phyloP scores from a whole-genome alignment of 1,139 yeast genomes.

The Sugiyamaella sp. region DNA sequence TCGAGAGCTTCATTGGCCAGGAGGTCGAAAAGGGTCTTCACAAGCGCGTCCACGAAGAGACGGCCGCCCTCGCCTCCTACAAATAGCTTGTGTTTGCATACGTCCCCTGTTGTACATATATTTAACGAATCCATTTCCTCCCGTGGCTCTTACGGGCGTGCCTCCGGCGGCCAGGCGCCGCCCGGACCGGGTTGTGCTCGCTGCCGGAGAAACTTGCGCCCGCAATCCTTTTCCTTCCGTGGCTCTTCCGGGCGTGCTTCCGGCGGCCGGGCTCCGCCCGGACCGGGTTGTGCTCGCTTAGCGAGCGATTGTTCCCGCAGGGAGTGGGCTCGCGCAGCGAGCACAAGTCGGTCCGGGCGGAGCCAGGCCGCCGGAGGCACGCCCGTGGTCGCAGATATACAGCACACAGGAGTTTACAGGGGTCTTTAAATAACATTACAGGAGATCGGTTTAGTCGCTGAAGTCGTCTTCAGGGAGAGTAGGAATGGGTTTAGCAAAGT shows the following conservation, averaged over 20 bases:
- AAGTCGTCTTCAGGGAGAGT: constrained; percentile 23
- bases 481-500: constrained; percentile 51
- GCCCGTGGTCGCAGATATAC: no score
- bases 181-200: constrained; percentile 2
- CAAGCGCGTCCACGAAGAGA: constrained; percentile 36
- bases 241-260: constrained; percentile 25
- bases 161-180: neutral
- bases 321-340: no score
- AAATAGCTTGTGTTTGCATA: constrained; percentile 25
- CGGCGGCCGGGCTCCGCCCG: constrained; percentile 3
- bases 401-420: no score
- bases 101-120: constrained; percentile 2
- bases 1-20: constrained; percentile 66
- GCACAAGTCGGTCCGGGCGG: no score
- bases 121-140: neutral
- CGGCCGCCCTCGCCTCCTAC: constrained; percentile 38
- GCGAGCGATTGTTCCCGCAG: no score
- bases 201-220: neutral
- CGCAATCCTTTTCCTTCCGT: neutral
- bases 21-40: constrained; percentile 50
- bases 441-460: constrained; percentile 10
- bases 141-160: no score
- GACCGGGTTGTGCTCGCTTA: neutral
- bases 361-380: no score
- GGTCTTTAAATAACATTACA: neutral